These are phyloP conservation scores for Saccharomycopsis sp. DNA, from an alignment of 805 yeast genomes.

Conservation along the genomic window DNA sequence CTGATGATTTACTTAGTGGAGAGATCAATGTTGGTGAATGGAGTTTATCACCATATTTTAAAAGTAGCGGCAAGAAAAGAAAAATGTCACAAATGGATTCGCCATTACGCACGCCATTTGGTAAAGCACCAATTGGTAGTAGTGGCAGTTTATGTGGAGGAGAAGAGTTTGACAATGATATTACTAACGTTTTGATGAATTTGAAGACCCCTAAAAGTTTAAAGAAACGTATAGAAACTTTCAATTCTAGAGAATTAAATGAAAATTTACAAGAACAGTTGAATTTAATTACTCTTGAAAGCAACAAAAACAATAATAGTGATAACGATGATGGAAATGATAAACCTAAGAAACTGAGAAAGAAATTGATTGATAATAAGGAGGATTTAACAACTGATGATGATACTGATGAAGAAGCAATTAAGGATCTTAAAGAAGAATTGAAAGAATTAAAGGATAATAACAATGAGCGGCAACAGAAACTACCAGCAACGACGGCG, in stretches of 20 bases:
- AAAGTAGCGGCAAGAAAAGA: slow-evolving; percentile 5
- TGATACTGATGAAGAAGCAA: slow-evolving; percentile 11
- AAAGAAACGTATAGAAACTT: slow-evolving; percentile 7
- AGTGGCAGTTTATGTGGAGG: no score
- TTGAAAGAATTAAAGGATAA: no score
- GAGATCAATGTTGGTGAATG: no score
- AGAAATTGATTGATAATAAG: no score
- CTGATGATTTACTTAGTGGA: background rate
- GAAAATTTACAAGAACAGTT: slow-evolving; percentile 9
- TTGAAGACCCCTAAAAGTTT: slow-evolving; percentile 15
- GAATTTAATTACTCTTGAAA: background rate
- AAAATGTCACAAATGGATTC: slow-evolving; percentile 7
- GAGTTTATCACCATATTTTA: slow-evolving; percentile 16
- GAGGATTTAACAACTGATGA: background rate
- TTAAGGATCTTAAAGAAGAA: no score
- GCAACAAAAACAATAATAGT: background rate
- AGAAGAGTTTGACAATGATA: no score
- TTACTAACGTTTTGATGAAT: slow-evolving; percentile 10
- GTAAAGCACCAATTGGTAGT: background rate
- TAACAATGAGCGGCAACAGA: no score
- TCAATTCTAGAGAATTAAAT: slow-evolving; percentile 3
- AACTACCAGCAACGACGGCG: no score
- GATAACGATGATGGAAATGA: background rate
- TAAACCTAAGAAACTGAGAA: no score
- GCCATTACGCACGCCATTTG: slow-evolving; percentile 15